Base-by-base conservation (phyloP, 306 rosid genomes). In the Castanea mollissima region DNA sequence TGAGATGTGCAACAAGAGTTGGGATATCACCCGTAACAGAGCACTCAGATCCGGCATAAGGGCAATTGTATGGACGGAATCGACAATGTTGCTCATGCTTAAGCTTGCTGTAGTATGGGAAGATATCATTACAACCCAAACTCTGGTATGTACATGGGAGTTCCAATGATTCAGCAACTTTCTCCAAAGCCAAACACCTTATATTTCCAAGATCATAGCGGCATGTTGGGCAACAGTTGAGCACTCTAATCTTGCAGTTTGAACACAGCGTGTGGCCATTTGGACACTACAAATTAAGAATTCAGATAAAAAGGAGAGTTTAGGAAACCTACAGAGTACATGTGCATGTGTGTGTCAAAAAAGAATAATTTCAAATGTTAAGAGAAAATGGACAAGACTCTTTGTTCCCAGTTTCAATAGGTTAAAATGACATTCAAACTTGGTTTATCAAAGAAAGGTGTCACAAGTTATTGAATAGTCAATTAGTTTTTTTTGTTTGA, bases 191-290 rank as follows among this genome's bases (percentile, higher is more conserved):
- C 94, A 95, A 88, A 79, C 99, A 95, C 82, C 97, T 87, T 71
- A 95, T 93, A 60, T 91, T 89, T 19, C 91, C 94, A 10, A 95
- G 98, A 56, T 95, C 98, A 20, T 79, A 82, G 70, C 89, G 92
- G 75, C 99, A 93, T 35, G 96, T 90, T 54, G 99, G 99, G 81
- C 99, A 95, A 76, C 88, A 69, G 74, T 90, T 90, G n/a, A 86
- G 92, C 87, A 95, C 97, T 85, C 86, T 79, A 55, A 82, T 59
- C 86, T 91, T 95, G 85, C 99, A 95, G 81, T 81, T 86, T 18
- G 92, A 90, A 76, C 99, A 95, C 76, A 95, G 77, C 13, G 99
- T 95, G 86, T 95, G 99, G 85, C 99, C 99, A 82, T 93, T 95
- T 74, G 99, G 97, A 81, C 98, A 95, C 99, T 95, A 84, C 83